Evolutionary conservation across 1,284 basidiomycete genomes (phyloP), one percentile per base, ranked within the genome.

Genomic region (Inonotus hispidus): DNA sequence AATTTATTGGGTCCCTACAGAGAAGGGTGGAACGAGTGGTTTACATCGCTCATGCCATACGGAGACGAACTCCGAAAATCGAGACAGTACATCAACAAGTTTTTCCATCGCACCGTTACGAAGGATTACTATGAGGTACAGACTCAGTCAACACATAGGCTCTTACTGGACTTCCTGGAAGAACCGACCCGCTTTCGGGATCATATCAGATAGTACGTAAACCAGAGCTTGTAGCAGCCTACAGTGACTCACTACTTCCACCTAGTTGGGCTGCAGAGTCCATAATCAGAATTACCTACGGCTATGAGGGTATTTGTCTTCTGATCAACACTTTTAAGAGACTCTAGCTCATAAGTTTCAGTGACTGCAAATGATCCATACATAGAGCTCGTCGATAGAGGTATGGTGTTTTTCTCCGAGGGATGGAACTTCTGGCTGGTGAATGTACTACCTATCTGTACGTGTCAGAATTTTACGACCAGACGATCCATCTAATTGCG

Each of bases 51-150:
- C 27, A 61, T 66, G 43, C 64, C 62, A 1, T 71, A 72, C 39
- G 67, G 68, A n/a, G 62, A 67, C 8, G 45, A 52, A 35, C 69
- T 69, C 65, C 56, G 69, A 23, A 58, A 54, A 23, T 59, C 67
- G 37, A 65, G 68, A n/a, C 64, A 65, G 60, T 37, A 65, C 5
- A 66, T 70, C 19, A 65, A 71, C 37, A 62, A 66, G 27, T 61
- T 62, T 35, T 69, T 71, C 52, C 63, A 67, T 45, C 60, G 63
- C 7, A 53, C 19, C 8, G 67, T 66, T 2, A 29, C 56, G 8
- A 25, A 29, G 45, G 57, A 62, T 35, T 69, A 68, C 62, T 56
- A 56, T 2, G 37, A 21, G 8, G 8, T 49, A 3, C 46, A 49
- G 21, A 49, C 46, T 23, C 46, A 27, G 25, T 49, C 53, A 16